phyloP scores from a whole-genome alignment of 106 monocot species.

The Dioscorea dumetorum region DNA sequence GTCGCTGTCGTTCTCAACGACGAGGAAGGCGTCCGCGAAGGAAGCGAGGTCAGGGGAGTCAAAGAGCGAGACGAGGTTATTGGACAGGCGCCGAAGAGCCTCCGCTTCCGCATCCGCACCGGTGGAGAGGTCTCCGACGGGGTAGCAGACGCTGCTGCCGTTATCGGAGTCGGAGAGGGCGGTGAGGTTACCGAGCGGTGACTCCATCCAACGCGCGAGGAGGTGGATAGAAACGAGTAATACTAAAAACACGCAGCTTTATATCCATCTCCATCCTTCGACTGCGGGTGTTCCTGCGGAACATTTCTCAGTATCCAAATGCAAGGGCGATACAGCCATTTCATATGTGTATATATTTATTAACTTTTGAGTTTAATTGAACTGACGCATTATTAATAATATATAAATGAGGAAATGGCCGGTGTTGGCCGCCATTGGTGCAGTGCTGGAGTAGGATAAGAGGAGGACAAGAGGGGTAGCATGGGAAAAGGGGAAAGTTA shows the following conservation, averaged over 20 bases:
- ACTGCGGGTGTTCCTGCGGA: neutral
- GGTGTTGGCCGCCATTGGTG: too few species aligned
- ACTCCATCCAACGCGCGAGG: neutral
- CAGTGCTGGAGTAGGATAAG: too few species aligned
- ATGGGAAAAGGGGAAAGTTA: too few species aligned
- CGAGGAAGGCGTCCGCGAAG: slow-evolving; percentile 2
- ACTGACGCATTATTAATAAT: too few species aligned
- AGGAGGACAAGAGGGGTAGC: too few species aligned
- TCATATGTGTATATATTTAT: too few species aligned
- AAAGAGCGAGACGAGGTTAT: neutral
- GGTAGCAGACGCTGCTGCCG: slow-evolving; percentile 6
- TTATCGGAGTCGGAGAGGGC: neutral
- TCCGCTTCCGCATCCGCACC: slow-evolving; percentile 1
- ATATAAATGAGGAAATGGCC: too few species aligned
- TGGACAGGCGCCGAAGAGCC: neutral
- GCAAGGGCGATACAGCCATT: neutral
- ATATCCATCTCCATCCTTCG: neutral
- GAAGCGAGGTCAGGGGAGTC: neutral
- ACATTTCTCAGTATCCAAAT: neutral
- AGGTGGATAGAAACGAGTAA: neutral
- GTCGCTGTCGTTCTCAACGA: neutral
- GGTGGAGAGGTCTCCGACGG: neutral
- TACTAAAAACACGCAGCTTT: neutral
- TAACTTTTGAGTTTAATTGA: too few species aligned
- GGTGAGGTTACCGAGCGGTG: neutral